These are phyloP conservation scores for Ceratocystis albifundus DNA, from an alignment of 2,329 filamentous ascomycete genomes.

Conservation along the genomic window DNA sequence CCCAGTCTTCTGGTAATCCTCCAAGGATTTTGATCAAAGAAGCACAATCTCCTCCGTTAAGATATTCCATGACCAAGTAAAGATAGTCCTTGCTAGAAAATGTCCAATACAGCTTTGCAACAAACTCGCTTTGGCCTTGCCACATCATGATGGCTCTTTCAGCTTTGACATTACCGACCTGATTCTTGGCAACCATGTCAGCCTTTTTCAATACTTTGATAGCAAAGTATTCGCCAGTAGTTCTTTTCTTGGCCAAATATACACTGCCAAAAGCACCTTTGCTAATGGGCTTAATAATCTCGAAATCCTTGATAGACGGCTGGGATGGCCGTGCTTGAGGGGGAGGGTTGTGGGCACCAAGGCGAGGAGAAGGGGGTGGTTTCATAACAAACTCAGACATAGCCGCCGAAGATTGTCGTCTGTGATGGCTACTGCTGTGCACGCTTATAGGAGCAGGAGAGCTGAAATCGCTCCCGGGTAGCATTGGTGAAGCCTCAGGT, in stretches of 20 bases:
- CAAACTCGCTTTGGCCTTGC: constrained; percentile 98
- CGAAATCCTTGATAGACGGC: constrained; percentile 97
- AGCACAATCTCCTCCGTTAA: constrained; percentile 94
- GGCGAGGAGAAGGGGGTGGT: constrained; percentile 68
- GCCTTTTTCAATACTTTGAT: constrained; percentile 98
- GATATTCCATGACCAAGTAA: constrained; percentile 97
- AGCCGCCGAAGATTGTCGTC: constrained; percentile 81
- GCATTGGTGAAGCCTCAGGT: constrained; percentile 78
- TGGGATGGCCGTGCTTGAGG: constrained; percentile 80
- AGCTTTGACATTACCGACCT: constrained; percentile 97
- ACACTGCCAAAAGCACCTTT: constrained; percentile 98
- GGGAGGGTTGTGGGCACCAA: constrained; percentile 63
- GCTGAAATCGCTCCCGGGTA: constrained; percentile 69
- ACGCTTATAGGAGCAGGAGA: constrained; percentile 54
- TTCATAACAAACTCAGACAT: constrained; percentile 57
- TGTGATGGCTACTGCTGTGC: constrained; percentile 48
- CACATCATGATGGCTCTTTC: constrained; percentile 99
- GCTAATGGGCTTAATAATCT: constrained; percentile 98
- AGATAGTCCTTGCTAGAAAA: constrained; percentile 99
- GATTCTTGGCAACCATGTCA: constrained; percentile 99
- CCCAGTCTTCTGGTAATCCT: constrained; percentile 91
- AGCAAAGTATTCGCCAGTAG: constrained; percentile 93
- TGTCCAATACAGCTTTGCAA: constrained; percentile 98
- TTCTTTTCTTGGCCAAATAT: constrained; percentile 96
- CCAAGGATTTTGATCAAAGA: constrained; percentile 91